Conservation (phyloP, 2,329 filamentous ascomycete species). For the Metarhizium anisopliae region DNA sequence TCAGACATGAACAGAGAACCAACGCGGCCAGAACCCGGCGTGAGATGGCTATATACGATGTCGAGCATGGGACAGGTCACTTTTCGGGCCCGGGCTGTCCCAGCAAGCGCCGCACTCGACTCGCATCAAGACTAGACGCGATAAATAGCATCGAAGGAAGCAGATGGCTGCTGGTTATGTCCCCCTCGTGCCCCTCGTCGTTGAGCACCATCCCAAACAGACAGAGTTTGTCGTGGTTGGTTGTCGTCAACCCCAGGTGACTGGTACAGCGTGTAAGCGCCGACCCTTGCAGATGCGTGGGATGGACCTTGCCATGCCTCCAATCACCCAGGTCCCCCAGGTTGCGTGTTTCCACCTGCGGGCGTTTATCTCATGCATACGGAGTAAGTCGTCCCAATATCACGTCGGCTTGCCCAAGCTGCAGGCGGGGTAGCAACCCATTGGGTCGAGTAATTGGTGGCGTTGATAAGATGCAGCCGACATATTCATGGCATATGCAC, state of each 20-base stretch:
- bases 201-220: neutral
- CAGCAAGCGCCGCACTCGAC: neutral
- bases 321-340: conserved; percentile 19
- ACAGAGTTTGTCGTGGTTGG: neutral
- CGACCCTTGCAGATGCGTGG: conserved; percentile 9
- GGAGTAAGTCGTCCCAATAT: conserved; percentile 3
- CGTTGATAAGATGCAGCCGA: too few species aligned
- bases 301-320: conserved; percentile 4
- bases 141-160: neutral
- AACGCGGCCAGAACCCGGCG: neutral
- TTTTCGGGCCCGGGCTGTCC: neutral
- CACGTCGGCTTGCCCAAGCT: conserved; percentile 1
- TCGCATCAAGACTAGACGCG: neutral
- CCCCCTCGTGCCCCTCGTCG: neutral
- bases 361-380: conserved; percentile 21
- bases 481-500: too few species aligned
- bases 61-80: neutral
- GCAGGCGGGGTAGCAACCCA: conserved; percentile 2
- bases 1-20: neutral
- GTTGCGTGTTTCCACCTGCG: conserved; percentile 18
- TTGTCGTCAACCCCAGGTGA: neutral
- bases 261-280: conserved; percentile 16
- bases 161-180: neutral
- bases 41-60: conserved; percentile 1
- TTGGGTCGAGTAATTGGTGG: too few species aligned